Evolutionary conservation across 768 basidiomycete genomes (phyloP).

Genomic region (Lactarius psammicola): DNA sequence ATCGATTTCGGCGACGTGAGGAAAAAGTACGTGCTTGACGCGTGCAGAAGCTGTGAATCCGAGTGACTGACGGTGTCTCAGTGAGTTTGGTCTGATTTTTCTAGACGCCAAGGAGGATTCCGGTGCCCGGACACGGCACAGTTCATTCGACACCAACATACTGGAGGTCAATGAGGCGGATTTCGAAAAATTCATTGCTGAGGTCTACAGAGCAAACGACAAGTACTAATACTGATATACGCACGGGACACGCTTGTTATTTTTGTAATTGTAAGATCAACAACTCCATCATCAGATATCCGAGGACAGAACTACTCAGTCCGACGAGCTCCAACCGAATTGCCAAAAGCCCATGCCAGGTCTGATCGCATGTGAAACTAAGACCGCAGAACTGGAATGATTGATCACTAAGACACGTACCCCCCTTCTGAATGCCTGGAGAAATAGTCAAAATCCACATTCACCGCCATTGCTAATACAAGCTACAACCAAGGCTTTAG

Average conservation of each 20-base stretch:
- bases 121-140: constrained; percentile 27
- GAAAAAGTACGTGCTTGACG: constrained; percentile 69
- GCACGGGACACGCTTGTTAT: neutral
- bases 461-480: constrained; percentile 65
- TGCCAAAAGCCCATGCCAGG: constrained; percentile 36
- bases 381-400: neutral
- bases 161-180: constrained; percentile 29
- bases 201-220: constrained; percentile 27
- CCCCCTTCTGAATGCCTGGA: constrained; percentile 69
- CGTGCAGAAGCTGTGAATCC: neutral
- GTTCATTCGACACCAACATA: constrained; percentile 29
- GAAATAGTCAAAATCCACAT: constrained; percentile 88
- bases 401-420: constrained; percentile 33
- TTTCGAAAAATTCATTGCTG: constrained; percentile 29
- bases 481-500: constrained; percentile 42
- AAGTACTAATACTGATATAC: constrained; percentile 23
- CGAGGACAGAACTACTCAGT: neutral
- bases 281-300: neutral
- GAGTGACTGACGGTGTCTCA: constrained; percentile 9
- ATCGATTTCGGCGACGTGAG: constrained; percentile 86
- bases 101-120: constrained; percentile 30
- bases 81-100: constrained; percentile 23
- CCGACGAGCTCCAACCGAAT: constrained; percentile 22
- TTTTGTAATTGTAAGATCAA: constrained; percentile 20
- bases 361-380: constrained; percentile 27